These are phyloP conservation scores for Chimonanthus salicifolius DNA, from an alignment of 164 flowering plant species.

Conservation along the genomic window DNA sequence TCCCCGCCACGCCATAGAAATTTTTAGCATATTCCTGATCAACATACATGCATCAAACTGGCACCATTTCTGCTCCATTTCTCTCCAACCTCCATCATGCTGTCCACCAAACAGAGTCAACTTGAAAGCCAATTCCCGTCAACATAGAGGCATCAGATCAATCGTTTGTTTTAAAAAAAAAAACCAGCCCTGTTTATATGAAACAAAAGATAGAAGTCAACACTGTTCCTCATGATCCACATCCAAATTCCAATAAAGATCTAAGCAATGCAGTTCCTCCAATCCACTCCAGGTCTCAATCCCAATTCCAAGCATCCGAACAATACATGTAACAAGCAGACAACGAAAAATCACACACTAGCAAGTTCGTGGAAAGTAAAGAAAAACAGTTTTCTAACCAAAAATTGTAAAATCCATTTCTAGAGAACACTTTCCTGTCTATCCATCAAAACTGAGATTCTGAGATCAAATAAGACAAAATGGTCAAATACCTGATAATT, in stretches of 20 bases:
- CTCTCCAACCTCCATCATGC: too few species aligned
- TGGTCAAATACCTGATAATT: not conserved
- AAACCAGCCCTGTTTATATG: not conserved
- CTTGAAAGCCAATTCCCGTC: not conserved
- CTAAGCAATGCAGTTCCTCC: not conserved
- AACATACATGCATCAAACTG: too few species aligned
- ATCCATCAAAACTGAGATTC: too few species aligned
- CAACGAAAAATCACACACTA: not conserved
- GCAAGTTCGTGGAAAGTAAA: not conserved
- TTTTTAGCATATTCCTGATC: too few species aligned
- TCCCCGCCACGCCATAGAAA: too few species aligned
- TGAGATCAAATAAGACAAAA: not conserved
- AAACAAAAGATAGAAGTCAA: not conserved
- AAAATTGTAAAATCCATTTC: too few species aligned
- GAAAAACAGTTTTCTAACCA: too few species aligned
- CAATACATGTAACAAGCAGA: not conserved
- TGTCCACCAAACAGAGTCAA: not conserved
- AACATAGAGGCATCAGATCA: not conserved
- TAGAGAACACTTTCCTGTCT: too few species aligned
- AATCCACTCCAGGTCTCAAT: not conserved
- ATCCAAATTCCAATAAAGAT: too few species aligned
- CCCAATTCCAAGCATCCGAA: not conserved
- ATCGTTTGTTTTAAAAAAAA: not conserved
- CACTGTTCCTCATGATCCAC: not conserved
- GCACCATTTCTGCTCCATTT: too few species aligned